These are phyloP conservation scores for Pleurotus tuoliensis DNA, from an alignment of 768 basidiomycete genomes.

Conservation along the genomic window DNA sequence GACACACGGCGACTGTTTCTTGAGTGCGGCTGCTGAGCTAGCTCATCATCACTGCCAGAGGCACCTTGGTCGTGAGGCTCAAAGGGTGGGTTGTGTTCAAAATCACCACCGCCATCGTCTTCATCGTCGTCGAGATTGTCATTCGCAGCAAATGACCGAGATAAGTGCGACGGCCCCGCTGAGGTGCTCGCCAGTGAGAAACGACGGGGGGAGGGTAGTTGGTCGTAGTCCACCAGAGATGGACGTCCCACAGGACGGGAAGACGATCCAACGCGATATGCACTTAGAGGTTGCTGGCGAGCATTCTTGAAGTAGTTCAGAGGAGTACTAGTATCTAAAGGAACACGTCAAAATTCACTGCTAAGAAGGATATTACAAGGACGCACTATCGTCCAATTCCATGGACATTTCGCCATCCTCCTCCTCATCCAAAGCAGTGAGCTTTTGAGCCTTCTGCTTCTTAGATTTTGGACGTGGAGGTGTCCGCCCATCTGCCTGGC, in stretches of 20 bases:
- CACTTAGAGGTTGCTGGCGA: slow-evolving; percentile 34
- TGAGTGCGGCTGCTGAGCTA: slow-evolving; percentile 14
- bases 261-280: slow-evolving; percentile 33
- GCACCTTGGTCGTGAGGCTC: slow-evolving; percentile 22
- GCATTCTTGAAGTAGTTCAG: slow-evolving; percentile 37
- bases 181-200: slow-evolving; percentile 26
- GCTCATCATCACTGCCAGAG: slow-evolving; percentile 23
- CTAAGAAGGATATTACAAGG: neutral
- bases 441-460: slow-evolving; percentile 38
- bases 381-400: slow-evolving; percentile 72
- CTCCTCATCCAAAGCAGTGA: slow-evolving; percentile 35
- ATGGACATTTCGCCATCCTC: slow-evolving; percentile 67
- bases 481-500: slow-evolving; percentile 63
- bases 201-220: slow-evolving; percentile 57
- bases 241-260: slow-evolving; percentile 47
- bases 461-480: slow-evolving; percentile 55
- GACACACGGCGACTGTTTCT: slow-evolving; percentile 23
- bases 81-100: slow-evolving; percentile 22
- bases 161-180: slow-evolving; percentile 38
- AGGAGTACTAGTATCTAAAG: slow-evolving; percentile 31
- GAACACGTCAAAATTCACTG: slow-evolving; percentile 16
- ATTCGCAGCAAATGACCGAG: slow-evolving; percentile 25
- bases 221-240: slow-evolving; percentile 58
- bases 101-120: slow-evolving; percentile 21
- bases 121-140: slow-evolving; percentile 29